These are phyloP conservation scores for Medicago ruthenica DNA, from an alignment of 306 rosid genomes.

Conservation along the genomic window DNA sequence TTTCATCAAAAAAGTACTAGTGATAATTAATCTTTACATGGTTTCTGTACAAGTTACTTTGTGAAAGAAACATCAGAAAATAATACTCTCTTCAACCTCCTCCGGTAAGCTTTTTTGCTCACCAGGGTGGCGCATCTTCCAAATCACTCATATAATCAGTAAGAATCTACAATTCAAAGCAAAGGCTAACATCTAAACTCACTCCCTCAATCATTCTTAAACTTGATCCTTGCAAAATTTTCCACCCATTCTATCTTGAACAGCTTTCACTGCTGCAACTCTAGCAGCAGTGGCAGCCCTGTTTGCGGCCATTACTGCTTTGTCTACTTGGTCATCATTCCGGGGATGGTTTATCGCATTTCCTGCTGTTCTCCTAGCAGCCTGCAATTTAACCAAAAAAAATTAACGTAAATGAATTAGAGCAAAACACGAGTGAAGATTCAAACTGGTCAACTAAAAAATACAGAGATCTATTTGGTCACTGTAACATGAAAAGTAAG, in stretches of 20 bases:
- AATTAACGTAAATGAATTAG: slow-evolving; percentile 7
- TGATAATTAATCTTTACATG: slow-evolving; percentile 55
- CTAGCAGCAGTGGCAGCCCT: slow-evolving; percentile 92
- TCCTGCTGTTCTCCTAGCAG: slow-evolving; percentile 73
- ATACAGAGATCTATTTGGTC: neutral
- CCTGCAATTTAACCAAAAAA: slow-evolving; percentile 53
- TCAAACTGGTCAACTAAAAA: neutral
- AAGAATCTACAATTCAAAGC: slow-evolving; percentile 63
- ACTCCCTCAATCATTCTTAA: slow-evolving; percentile 31
- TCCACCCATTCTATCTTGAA: slow-evolving; percentile 82
- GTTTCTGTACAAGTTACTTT: slow-evolving; percentile 71
- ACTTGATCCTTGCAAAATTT: slow-evolving; percentile 69
- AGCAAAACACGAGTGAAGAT: neutral
- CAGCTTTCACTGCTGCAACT: slow-evolving; percentile 95
- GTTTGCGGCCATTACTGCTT: slow-evolving; percentile 75
- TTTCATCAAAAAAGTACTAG: slow-evolving; percentile 23
- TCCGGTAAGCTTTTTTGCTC: slow-evolving; percentile 63
- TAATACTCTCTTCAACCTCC: slow-evolving; percentile 62
- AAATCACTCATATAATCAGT: slow-evolving; percentile 45
- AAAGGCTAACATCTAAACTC: slow-evolving; percentile 44
- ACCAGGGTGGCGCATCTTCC: slow-evolving; percentile 60
- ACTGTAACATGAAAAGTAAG: neutral
- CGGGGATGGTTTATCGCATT: slow-evolving; percentile 62
- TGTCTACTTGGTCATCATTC: slow-evolving; percentile 73
- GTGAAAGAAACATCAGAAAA: slow-evolving; percentile 51